Conservation (phyloP, 1,284 basidiomycete genomes). For the Mycena sp. region DNA sequence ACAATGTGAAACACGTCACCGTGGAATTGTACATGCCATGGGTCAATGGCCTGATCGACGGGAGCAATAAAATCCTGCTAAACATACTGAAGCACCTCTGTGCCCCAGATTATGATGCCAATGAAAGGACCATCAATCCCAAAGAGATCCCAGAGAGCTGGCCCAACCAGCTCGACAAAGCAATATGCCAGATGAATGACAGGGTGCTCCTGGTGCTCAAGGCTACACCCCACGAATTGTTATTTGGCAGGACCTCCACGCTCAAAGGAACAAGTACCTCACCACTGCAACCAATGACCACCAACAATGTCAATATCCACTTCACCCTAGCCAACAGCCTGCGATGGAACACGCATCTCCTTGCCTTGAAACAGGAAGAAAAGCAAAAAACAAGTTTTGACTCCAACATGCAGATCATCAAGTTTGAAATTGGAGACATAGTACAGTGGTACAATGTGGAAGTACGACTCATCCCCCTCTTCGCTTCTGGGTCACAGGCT, state of each 20-base stretch:
- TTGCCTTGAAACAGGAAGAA: background rate
- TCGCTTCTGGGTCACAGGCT: no score
- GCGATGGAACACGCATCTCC: background rate
- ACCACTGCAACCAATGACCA: background rate
- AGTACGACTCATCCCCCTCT: no score
- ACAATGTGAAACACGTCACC: constrained; percentile 34
- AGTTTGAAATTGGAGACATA: constrained; percentile 13
- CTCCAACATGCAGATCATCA: background rate
- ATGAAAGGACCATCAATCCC: constrained; percentile 31
- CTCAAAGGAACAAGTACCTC: background rate
- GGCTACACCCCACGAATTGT: constrained; percentile 3
- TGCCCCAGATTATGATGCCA: constrained; percentile 39
- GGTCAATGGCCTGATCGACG: constrained; percentile 18
- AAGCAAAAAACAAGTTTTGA: constrained; percentile 6
- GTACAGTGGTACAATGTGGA: constrained; percentile 24
- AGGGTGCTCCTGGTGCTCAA: constrained; percentile 7
- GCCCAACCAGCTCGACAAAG: constrained; percentile 43
- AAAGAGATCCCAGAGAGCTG: constrained; percentile 36
- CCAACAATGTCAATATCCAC: background rate
- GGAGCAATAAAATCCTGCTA: no score
- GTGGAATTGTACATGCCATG: constrained; percentile 49
- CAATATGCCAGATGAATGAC: constrained; percentile 28
- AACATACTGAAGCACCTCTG: constrained; percentile 39
- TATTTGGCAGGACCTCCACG: constrained; percentile 6
- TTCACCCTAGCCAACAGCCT: constrained; percentile 4